A percentile compares a stretch with the other conserved stretches of the same genome.
Conservation (phyloP, 1,284 basidiomycete species). For the Tilletia caries region DNA sequence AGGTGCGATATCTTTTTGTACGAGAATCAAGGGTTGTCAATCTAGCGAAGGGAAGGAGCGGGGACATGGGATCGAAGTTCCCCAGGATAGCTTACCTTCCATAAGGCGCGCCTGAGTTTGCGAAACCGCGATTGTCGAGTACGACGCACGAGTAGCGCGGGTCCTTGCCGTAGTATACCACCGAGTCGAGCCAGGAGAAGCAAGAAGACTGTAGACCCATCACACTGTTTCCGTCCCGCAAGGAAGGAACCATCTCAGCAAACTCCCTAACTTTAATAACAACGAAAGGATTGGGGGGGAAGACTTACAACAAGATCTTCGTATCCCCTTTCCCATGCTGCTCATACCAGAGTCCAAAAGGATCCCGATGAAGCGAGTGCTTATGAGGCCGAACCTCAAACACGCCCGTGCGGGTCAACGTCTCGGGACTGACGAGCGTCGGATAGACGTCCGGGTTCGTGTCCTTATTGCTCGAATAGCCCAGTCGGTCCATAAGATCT, state of each 20-base stretch:
- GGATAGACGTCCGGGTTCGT: background rate
- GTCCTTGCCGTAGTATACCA: background rate
- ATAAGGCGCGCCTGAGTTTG: slow-evolving; percentile 3
- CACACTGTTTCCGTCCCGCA: background rate
- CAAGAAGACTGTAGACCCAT: slow-evolving; percentile 10
- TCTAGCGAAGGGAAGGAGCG: no score
- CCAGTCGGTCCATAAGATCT: slow-evolving; percentile 7
- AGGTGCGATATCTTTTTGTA: background rate
- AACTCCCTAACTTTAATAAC: background rate
- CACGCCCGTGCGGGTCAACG: background rate
- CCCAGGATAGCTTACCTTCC: background rate
- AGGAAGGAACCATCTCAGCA: no score
- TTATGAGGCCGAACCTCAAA: background rate
- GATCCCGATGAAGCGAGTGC: slow-evolving; percentile 1
- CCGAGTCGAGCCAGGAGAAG: slow-evolving; percentile 11
- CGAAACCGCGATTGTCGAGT: slow-evolving; percentile 4
- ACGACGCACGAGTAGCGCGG: slow-evolving; percentile 7
- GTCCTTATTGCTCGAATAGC: slow-evolving; percentile 3
- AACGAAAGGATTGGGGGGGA: background rate
- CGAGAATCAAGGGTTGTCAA: no score
- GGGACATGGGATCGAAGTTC: no score
- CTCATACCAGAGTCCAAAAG: slow-evolving; percentile 7
- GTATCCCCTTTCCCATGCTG: slow-evolving; percentile 8
- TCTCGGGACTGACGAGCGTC: background rate
- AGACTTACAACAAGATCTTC: slow-evolving; percentile 9